Conservation (phyloP, 75 land plant species). For the Adiantum capillusveneris region DNA sequence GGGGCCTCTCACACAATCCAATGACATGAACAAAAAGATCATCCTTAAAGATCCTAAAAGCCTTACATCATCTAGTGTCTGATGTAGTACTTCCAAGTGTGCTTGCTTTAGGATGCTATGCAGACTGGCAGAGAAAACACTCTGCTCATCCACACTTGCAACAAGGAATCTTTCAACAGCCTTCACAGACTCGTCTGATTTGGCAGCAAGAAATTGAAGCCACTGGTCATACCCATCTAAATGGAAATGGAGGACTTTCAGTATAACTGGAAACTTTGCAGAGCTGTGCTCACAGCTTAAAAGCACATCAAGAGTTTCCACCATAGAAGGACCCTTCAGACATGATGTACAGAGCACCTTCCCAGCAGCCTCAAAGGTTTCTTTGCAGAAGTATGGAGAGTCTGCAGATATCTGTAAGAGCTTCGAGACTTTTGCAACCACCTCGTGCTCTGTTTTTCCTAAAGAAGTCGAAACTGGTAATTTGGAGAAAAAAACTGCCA, state of each 20-base stretch:
- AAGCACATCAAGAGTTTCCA: constrained; percentile 11
- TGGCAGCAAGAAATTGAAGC: constrained; percentile 10
- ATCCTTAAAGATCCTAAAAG: neutral
- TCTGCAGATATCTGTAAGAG: constrained; percentile 8
- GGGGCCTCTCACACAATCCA: neutral
- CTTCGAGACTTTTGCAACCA: constrained; percentile 8
- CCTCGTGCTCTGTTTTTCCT: neutral
- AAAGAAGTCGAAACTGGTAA: neutral
- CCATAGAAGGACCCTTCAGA: constrained; percentile 7
- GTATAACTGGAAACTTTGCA: constrained; percentile 4
- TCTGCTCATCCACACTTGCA: constrained; percentile 2
- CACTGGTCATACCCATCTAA: constrained; percentile 7
- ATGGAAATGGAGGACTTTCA: constrained; percentile 6
- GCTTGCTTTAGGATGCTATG: neutral
- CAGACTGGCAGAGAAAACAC: neutral
- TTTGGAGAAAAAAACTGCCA: constrained; percentile 3
- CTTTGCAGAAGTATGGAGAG: constrained; percentile 16
- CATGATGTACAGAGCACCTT: constrained; percentile 1
- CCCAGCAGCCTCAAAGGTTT: constrained; percentile 9
- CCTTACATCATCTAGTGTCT: neutral
- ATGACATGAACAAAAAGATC: neutral
- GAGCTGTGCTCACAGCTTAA: constrained; percentile 6
- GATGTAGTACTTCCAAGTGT: neutral
- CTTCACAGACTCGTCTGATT: constrained; percentile 2
- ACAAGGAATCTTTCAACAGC: constrained; percentile 1